phyloP scores from a whole-genome alignment of 192 early-diverging fungal species.

The Dissophora globulifera region DNA sequence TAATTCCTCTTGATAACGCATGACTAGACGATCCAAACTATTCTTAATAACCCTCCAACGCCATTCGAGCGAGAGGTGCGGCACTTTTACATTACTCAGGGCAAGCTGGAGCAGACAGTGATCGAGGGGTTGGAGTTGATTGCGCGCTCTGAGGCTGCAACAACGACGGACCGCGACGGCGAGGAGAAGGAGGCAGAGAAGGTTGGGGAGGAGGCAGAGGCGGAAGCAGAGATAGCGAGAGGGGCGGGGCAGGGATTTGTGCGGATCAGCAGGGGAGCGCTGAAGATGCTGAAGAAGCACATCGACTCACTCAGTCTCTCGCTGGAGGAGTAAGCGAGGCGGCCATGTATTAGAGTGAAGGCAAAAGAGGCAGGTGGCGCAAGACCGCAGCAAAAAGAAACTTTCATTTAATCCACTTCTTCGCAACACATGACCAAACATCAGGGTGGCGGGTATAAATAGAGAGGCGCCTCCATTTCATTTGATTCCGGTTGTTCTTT shows the following conservation, averaged over 20 bases:
- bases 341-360: too few species aligned
- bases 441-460: background rate
- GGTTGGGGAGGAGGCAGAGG: background rate
- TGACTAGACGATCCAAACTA: slow-evolving; percentile 38
- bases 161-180: background rate
- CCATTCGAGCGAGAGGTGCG: slow-evolving; percentile 40
- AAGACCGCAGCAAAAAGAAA: too few species aligned
- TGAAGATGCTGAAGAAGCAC: slow-evolving; percentile 52
- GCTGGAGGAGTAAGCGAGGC: slow-evolving; percentile 42
- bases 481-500: background rate
- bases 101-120: slow-evolving; percentile 44
- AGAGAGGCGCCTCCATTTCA: background rate
- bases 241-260: background rate
- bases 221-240: too few species aligned
- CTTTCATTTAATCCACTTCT: too few species aligned
- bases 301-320: slow-evolving; percentile 40
- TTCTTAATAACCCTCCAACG: slow-evolving; percentile 43
- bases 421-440: background rate
- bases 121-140: slow-evolving; percentile 49
- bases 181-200: background rate
- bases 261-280: slow-evolving; percentile 45
- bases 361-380: too few species aligned
- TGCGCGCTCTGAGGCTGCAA: slow-evolving; percentile 20
- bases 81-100: slow-evolving; percentile 32
- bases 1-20: background rate